Conservation (phyloP, 2,329 filamentous ascomycete species). For the Juglanconis sp. region DNA sequence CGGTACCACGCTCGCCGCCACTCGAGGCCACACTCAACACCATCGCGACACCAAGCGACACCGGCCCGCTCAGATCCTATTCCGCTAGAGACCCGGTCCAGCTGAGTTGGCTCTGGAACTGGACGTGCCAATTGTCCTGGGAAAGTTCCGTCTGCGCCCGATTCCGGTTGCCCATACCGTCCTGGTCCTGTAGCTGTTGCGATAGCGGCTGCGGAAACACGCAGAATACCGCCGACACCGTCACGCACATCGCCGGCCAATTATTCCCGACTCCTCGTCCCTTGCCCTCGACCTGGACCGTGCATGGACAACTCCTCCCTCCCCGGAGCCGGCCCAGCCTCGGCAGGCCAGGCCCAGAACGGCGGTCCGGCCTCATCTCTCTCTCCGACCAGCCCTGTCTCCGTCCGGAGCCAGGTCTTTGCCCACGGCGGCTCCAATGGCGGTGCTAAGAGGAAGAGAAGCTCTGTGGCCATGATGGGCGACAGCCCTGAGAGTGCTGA, state of each 20-base stretch:
- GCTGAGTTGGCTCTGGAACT: neutral
- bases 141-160: constrained; percentile 9
- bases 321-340: constrained; percentile 28
- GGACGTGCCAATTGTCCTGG: neutral
- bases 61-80: constrained; percentile 15
- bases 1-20: neutral
- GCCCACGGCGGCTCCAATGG: constrained; percentile 37
- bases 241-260: neutral
- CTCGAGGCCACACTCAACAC: constrained; percentile 1
- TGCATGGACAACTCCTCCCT: constrained; percentile 37
- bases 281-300: neutral
- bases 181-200: neutral
- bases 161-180: constrained; percentile 2
- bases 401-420: constrained; percentile 37
- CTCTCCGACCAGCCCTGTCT: constrained; percentile 55
- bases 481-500: constrained; percentile 61
- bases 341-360: constrained; percentile 11
- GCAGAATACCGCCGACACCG: too few species aligned
- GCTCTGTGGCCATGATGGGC: constrained; percentile 39
- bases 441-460: constrained; percentile 58
- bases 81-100: constrained; percentile 2
- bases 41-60: constrained; percentile 16
- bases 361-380: constrained; percentile 23
- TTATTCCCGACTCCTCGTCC: neutral
- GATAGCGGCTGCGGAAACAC: neutral